Percentiles rank a stretch among this genome's conserved stretches.
phyloP scores from a whole-genome alignment of 306 rosid species.

The Fragaria ananassa region DNA sequence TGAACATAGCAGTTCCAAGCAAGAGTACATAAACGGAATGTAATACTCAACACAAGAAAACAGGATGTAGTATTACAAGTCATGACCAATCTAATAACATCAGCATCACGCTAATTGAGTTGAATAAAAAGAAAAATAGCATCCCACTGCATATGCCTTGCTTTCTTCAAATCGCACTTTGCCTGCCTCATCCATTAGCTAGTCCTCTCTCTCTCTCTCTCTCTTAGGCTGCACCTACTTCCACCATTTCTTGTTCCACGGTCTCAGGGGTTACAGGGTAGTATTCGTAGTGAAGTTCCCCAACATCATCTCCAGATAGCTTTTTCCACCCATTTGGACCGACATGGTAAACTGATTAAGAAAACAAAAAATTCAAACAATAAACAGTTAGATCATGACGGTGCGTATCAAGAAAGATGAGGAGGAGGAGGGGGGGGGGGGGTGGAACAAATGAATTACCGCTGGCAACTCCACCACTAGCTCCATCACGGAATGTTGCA shows the following conservation, averaged over 20 bases:
- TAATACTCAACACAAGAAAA: neutral
- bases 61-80: neutral
- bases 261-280: constrained; percentile 64
- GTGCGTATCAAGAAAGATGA: neutral
- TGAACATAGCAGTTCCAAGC: neutral
- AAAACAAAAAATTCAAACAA: constrained; percentile 10
- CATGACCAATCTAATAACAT: neutral
- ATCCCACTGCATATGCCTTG: constrained; percentile 3
- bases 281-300: constrained; percentile 79
- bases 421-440: neutral
- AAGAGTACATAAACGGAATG: neutral
- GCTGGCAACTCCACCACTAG: constrained; percentile 97
- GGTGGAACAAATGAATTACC: constrained; percentile 37
- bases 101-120: neutral
- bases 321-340: constrained; percentile 90
- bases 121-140: neutral
- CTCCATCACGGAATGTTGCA: constrained; percentile 95
- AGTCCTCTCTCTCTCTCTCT: neutral
- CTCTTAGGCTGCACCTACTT: constrained; percentile 53
- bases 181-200: neutral
- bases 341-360: constrained; percentile 60
- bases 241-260: constrained; percentile 92
- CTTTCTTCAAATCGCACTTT: neutral
- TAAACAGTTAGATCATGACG: neutral
- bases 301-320: constrained; percentile 84